phyloP scores from a whole-genome alignment of 345 rosid species.

The Rubroshorea leprosula region DNA sequence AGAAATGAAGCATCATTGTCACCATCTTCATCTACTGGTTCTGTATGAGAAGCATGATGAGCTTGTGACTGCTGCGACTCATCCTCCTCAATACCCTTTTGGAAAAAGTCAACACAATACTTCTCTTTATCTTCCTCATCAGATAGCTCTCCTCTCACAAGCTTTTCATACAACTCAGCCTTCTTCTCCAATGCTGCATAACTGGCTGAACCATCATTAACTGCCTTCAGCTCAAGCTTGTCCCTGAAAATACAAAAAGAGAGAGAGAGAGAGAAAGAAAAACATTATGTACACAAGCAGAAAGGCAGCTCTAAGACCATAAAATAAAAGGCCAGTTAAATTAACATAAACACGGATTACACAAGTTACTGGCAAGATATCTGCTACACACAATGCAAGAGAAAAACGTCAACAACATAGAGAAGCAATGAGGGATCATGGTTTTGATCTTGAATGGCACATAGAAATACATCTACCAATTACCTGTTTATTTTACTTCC shows the following conservation, averaged over 20 bases:
- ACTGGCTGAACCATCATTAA: conserved; percentile 67
- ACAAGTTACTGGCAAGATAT: no score
- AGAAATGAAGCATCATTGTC: conserved; percentile 29
- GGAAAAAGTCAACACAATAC: conserved; percentile 85
- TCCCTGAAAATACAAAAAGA: conserved; percentile 34
- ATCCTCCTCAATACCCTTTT: conserved; percentile 51
- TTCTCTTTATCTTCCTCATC: conserved; percentile 91
- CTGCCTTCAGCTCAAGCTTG: conserved; percentile 87
- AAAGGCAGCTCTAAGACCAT: neutral
- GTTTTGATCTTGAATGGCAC: no score
- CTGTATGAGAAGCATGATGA: conserved; percentile 20
- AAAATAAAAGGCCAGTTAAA: no score
- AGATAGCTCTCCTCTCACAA: conserved; percentile 71
- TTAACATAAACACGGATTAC: no score
- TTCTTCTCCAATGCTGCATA: conserved; percentile 90
- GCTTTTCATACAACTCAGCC: conserved; percentile 78
- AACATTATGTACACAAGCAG: neutral
- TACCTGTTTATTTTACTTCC: no score
- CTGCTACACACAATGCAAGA: no score
- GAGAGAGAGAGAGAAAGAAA: no score
- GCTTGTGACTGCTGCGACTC: conserved; percentile 29
- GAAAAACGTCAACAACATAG: no score
- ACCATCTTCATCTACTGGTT: conserved; percentile 30
- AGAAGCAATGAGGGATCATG: no score
- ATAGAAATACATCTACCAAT: no score